phyloP scores from a whole-genome alignment of 441 rosid genomes.

The Gossypium schwendimanii region DNA sequence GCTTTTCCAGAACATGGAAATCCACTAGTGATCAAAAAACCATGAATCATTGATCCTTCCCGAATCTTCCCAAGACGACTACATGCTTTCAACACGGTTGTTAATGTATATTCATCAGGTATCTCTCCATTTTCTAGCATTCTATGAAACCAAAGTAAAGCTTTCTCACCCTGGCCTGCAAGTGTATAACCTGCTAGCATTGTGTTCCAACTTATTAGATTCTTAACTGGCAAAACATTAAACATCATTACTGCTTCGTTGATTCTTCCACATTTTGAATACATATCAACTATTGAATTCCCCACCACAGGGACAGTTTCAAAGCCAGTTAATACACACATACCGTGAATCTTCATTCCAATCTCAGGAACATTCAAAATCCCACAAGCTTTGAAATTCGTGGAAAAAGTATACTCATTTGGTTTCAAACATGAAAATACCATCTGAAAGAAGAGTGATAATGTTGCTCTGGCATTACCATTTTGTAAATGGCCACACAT shows the following conservation, averaged over 20 bases:
- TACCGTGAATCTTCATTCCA: constrained; percentile 63
- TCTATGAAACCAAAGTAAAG: constrained; percentile 44
- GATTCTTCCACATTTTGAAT: constrained; percentile 58
- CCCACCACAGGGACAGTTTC: constrained; percentile 54
- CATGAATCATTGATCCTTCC: constrained; percentile 61
- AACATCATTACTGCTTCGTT: constrained; percentile 51
- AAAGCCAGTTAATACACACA: constrained; percentile 47
- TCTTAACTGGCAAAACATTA: constrained; percentile 31
- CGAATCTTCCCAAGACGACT: constrained; percentile 36
- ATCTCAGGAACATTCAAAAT: constrained; percentile 29
- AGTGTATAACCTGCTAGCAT: constrained; percentile 56
- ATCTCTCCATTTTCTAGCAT: constrained; percentile 38
- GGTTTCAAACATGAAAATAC: constrained; percentile 36
- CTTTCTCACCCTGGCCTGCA: constrained; percentile 46
- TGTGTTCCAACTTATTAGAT: constrained; percentile 67
- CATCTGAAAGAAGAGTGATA: constrained; percentile 42
- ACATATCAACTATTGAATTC: constrained; percentile 71
- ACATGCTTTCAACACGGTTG: constrained; percentile 69
- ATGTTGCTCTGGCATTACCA: constrained; percentile 35
- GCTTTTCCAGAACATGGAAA: constrained; percentile 36
- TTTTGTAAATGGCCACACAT: constrained; percentile 54
- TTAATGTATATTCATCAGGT: constrained; percentile 63
- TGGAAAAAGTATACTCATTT: constrained; percentile 73
- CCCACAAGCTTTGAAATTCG: constrained; percentile 62
- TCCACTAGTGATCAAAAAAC: constrained; percentile 49